These are phyloP conservation scores for Gaultheria prostrata DNA, from an alignment of 148 eudicot genomes.

Conservation along the genomic window DNA sequence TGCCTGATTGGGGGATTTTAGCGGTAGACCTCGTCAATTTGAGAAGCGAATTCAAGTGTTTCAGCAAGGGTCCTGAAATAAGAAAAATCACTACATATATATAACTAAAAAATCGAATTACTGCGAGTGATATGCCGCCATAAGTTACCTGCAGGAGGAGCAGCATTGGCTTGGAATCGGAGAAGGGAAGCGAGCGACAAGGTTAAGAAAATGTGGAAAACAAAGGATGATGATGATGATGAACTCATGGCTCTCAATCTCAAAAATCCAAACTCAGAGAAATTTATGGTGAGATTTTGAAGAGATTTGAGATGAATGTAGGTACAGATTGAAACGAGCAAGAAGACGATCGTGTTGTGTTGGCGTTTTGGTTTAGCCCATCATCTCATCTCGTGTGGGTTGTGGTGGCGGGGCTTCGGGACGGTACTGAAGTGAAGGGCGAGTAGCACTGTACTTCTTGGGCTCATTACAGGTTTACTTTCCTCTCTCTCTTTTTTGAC, in stretches of 20 bases:
- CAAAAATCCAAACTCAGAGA: not conserved
- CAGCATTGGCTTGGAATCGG: constrained; percentile 51
- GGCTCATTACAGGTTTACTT: too few species aligned
- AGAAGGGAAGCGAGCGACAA: constrained; percentile 31
- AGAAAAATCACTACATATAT: not conserved
- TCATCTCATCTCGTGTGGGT: too few species aligned
- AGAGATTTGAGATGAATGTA: constrained; percentile 1
- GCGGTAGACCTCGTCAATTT: constrained; percentile 77
- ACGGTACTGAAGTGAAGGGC: too few species aligned
- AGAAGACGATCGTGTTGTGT: not conserved
- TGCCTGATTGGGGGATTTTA: constrained; percentile 72
- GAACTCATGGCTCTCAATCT: constrained; percentile 36
- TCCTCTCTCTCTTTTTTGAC: too few species aligned
- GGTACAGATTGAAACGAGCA: not conserved
- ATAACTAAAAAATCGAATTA: not conserved
- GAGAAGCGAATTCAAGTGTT: constrained; percentile 59
- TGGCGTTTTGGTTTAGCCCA: not conserved
- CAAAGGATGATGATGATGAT: not conserved
- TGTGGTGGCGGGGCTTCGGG: too few species aligned
- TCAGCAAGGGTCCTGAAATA: constrained; percentile 65
- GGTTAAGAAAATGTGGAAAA: constrained; percentile 28
- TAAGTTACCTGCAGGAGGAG: constrained; percentile 70
- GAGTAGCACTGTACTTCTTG: too few species aligned
- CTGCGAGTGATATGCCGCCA: not conserved
- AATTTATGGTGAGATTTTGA: not conserved